Percentiles rank a stretch among this genome's conserved stretches.
Conservation (phyloP, 1,139 yeast species). For the Yamadazyma jaroonii region DNA sequence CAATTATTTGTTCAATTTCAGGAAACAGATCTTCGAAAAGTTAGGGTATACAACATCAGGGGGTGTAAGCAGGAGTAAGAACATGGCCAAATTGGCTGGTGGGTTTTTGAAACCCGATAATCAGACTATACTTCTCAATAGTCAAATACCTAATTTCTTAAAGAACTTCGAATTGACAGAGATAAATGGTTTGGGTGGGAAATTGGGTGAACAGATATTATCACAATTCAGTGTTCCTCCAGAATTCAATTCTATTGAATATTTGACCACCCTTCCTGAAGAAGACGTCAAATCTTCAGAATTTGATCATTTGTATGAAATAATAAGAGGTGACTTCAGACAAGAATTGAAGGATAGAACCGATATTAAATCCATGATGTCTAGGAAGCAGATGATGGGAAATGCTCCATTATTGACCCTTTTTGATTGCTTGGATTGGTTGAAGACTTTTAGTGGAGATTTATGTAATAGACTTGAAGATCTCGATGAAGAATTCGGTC, state of each 20-base stretch:
- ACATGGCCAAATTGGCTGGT: constrained; percentile 85
- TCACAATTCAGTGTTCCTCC: constrained; percentile 44
- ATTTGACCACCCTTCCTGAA: constrained; percentile 21
- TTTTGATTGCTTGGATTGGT: constrained; percentile 73
- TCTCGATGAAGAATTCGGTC: constrained; percentile 61
- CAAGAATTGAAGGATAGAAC: constrained; percentile 56
- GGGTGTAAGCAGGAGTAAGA: constrained; percentile 75
- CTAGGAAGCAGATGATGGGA: constrained; percentile 71
- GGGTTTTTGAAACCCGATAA: constrained; percentile 82
- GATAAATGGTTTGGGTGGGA: constrained; percentile 91
- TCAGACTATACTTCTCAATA: constrained; percentile 69
- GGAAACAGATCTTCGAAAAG: constrained; percentile 49
- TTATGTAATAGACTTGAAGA: constrained; percentile 68
- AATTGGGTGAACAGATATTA: constrained; percentile 64
- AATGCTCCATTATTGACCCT: constrained; percentile 49
- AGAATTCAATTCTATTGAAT: constrained; percentile 37
- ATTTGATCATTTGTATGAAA: constrained; percentile 29
- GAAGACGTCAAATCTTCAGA: constrained; percentile 31
- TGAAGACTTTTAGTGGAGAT: constrained; percentile 81
- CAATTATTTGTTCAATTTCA: constrained; percentile 47
- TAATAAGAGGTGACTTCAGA: constrained; percentile 62
- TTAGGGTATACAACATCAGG: constrained; percentile 88
- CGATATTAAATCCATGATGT: constrained; percentile 81
- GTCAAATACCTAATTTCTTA: constrained; percentile 51
- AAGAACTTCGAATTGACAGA: constrained; percentile 64